phyloP scores from a whole-genome alignment of 495 filamentous ascomycete genomes.

The Xylaria cubensis region DNA sequence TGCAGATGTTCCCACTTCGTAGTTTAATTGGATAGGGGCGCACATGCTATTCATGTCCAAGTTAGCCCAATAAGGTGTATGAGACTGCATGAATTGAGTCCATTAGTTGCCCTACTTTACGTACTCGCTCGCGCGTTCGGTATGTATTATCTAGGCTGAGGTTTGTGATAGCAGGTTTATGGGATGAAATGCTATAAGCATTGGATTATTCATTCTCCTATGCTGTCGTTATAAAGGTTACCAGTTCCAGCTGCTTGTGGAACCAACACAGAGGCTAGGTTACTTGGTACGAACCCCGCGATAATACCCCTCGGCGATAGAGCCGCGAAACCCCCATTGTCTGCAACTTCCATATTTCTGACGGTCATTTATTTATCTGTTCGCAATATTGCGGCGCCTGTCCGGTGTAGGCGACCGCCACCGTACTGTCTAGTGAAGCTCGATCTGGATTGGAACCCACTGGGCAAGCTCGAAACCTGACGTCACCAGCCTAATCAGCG shows the following conservation, averaged over 20 bases:
- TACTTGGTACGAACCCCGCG: conserved; percentile 19
- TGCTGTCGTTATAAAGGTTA: background rate
- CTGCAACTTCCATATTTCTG: background rate
- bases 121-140: background rate
- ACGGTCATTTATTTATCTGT: conserved; percentile 8
- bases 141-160: background rate
- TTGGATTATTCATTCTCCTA: background rate
- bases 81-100: background rate
- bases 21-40: background rate
- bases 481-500: conserved; percentile 23
- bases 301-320: conserved; percentile 9
- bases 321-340: conserved; percentile 20
- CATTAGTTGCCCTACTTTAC: background rate
- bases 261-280: background rate
- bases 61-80: background rate
- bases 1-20: background rate
- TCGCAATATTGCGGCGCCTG: conserved; percentile 6
- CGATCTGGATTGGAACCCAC: background rate
- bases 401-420: background rate
- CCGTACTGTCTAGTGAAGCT: background rate
- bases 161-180: background rate
- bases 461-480: conserved; percentile 20
- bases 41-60: background rate
- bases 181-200: background rate
- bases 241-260: conserved; percentile 7